A percentile compares a stretch with the other conserved stretches of the same genome.
Evolutionary conservation across 305 asterid genomes (phyloP).

Genomic region (Euphrasia arctica): DNA sequence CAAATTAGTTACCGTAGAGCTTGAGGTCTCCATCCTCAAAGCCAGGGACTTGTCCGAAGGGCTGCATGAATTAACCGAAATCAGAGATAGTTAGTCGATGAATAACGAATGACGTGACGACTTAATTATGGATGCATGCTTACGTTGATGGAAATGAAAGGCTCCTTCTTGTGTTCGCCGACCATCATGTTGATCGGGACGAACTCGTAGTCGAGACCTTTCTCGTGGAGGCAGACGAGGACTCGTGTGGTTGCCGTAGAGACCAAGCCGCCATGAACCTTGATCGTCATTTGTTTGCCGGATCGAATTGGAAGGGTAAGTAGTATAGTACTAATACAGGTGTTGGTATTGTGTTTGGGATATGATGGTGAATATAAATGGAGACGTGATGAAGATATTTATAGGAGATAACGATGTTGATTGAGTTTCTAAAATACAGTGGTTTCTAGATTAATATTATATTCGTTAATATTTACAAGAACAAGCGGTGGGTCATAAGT

Average conservation of each 20-base stretch:
- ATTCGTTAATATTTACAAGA: too few species aligned
- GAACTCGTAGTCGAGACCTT: conserved; percentile 34
- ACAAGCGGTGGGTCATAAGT: too few species aligned
- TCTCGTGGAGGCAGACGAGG: conserved; percentile 35
- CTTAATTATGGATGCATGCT: background rate
- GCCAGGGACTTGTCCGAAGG: conserved; percentile 60
- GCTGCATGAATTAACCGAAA: conserved; percentile 38
- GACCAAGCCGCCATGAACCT: conserved; percentile 32
- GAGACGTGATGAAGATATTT: too few species aligned
- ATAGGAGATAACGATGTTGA: too few species aligned
- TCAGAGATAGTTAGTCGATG: background rate
- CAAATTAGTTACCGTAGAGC: conserved; percentile 38
- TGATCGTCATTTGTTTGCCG: conserved; percentile 29
- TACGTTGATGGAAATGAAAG: conserved; percentile 37
- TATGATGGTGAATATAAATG: too few species aligned
- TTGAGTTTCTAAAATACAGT: too few species aligned
- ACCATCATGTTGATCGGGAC: conserved; percentile 29
- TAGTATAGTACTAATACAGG: too few species aligned
- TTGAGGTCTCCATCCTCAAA: conserved; percentile 52
- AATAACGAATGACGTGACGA: background rate
- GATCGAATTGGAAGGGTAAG: background rate
- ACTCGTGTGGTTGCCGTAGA: conserved; percentile 36
- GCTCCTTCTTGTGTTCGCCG: conserved; percentile 39
- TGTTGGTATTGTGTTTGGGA: too few species aligned
- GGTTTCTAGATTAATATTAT: too few species aligned